A percentile compares a stretch with the other conserved stretches of the same genome.
Conservation (phyloP, 1,284 basidiomycete species). For the Cryptococcus floricola region DNA sequence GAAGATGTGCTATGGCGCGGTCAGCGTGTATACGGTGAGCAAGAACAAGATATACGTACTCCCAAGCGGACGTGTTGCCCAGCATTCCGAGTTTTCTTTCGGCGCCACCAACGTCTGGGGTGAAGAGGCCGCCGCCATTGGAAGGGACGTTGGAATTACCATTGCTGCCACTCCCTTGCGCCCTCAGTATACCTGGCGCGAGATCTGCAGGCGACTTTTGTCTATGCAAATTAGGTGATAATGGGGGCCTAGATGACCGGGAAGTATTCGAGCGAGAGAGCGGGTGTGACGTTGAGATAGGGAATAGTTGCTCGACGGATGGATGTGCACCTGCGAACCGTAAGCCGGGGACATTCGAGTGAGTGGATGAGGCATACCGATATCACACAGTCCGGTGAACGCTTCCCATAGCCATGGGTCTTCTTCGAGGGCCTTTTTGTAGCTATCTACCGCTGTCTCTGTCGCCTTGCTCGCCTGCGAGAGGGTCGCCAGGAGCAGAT, state of each 20-base stretch:
- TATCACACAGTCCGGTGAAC: slow-evolving; percentile 77
- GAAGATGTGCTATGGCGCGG: slow-evolving; percentile 31
- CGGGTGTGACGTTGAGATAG: slow-evolving; percentile 23
- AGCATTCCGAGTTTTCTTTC: slow-evolving; percentile 27
- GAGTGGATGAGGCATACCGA: slow-evolving; percentile 57
- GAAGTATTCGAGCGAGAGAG: slow-evolving; percentile 21
- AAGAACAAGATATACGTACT: slow-evolving; percentile 24
- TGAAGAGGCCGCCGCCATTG: slow-evolving; percentile 66
- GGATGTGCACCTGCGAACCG: slow-evolving; percentile 25
- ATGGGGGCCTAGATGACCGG: slow-evolving; percentile 53
- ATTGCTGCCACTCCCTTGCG: slow-evolving; percentile 53
- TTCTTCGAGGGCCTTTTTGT: slow-evolving; percentile 64
- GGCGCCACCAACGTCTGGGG: slow-evolving; percentile 54
- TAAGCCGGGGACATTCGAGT: neutral
- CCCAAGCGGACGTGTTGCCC: slow-evolving; percentile 30
- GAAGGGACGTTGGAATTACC: too few relatives aligned
- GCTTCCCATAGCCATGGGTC: slow-evolving; percentile 91
- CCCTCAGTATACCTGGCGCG: neutral
- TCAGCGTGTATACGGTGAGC: neutral
- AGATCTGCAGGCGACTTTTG: slow-evolving; percentile 1
- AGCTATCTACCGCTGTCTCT: slow-evolving; percentile 67
- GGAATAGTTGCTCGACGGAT: slow-evolving; percentile 25
- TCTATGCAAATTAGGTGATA: slow-evolving; percentile 32
- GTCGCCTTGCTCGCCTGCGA: slow-evolving; percentile 53
- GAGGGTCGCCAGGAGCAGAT: slow-evolving; percentile 34